Evolutionary conservation across 75 land plant genomes (phyloP).

Genomic region (Gnetum montanum): DNA sequence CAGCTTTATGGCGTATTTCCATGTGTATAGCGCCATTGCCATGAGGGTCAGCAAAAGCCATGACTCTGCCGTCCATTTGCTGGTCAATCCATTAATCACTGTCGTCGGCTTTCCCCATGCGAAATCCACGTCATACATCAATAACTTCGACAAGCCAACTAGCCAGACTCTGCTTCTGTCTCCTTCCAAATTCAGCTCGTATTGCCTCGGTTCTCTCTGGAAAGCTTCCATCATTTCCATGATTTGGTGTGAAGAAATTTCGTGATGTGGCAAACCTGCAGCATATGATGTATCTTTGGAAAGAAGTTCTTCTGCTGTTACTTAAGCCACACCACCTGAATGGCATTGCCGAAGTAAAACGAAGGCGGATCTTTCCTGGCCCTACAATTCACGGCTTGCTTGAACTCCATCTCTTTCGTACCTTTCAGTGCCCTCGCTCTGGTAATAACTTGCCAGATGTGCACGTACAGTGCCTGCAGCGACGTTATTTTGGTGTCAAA

Average conservation of each 20-base stretch:
- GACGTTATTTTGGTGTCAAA: background rate
- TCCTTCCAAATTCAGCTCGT: background rate
- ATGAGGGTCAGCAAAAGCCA: too few species aligned
- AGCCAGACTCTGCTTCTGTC: slow-evolving; percentile 3
- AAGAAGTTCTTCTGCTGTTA: too few species aligned
- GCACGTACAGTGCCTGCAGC: too few species aligned
- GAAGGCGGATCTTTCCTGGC: too few species aligned
- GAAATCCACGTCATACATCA: slow-evolving; percentile 48
- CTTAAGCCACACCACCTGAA: background rate
- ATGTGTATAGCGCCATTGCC: too few species aligned
- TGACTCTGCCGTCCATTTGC: slow-evolving; percentile 37
- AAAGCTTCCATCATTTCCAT: slow-evolving; percentile 1
- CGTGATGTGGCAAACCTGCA: slow-evolving; percentile 11
- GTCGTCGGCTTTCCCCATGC: slow-evolving; percentile 47
- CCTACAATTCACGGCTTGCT: background rate
- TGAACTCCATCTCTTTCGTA: too few species aligned
- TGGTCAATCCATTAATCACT: slow-evolving; percentile 20
- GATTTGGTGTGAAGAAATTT: too few species aligned
- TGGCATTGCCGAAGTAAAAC: slow-evolving; percentile 25
- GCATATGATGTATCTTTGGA: slow-evolving; percentile 4
- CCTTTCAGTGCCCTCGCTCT: slow-evolving; percentile 4
- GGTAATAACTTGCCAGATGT: slow-evolving; percentile 12
- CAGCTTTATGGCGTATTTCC: too few species aligned
- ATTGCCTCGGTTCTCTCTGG: background rate
- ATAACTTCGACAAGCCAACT: slow-evolving; percentile 51